Base-by-base conservation (phyloP, 2,329 filamentous ascomycete genomes). In the Claviceps cyperi region DNA sequence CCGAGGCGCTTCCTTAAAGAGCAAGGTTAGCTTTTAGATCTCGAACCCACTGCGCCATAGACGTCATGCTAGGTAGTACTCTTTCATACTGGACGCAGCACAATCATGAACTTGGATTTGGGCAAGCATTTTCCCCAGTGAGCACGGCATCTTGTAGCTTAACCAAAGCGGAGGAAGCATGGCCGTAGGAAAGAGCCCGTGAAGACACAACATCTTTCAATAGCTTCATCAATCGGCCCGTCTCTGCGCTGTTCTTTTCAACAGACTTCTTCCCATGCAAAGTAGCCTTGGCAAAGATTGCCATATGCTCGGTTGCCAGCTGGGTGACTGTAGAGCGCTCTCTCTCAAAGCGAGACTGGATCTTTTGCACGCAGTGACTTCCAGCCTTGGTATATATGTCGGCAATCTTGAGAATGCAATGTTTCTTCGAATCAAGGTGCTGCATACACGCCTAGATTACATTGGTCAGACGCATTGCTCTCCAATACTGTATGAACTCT, bases 351-450 rank as follows among this genome's bases (percentile, higher is more conserved):
- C 48, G 51, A 22, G 45, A 41, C 40, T 52, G 48, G 13, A 52
- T 52, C 46, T 44, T 52, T 14, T 48, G 41, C 6, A 52, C 48
- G 41, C 51, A 52, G 19, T 47, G 51, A 15, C 37, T 48, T 39
- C 51, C 51, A 43, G 36, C 49, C 19, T 19, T 46, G 28, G 39
- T 38, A 44, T 50, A 52, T 14, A 35, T 44, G 24, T 50, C 49
- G n/a, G 35, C 36, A 39, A 52, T 46, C 35, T 47, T 22, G 14
- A 40, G 21, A n/a, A 52, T 46, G 28, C 21, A 45, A 9, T 37
- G 37, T 36, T 36, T 39, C 40, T 50, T 50, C 19, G 41, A 39
- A 38, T 50, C 50, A 19, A 52, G 21, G 14, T 46, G 38, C 17
- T 44, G 32, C 44, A 52, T 50, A 37, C 22, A 47, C 13, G 45